Evolutionary conservation across 495 filamentous ascomycete species (phyloP).

Genomic region (Terfezia claveryi): DNA sequence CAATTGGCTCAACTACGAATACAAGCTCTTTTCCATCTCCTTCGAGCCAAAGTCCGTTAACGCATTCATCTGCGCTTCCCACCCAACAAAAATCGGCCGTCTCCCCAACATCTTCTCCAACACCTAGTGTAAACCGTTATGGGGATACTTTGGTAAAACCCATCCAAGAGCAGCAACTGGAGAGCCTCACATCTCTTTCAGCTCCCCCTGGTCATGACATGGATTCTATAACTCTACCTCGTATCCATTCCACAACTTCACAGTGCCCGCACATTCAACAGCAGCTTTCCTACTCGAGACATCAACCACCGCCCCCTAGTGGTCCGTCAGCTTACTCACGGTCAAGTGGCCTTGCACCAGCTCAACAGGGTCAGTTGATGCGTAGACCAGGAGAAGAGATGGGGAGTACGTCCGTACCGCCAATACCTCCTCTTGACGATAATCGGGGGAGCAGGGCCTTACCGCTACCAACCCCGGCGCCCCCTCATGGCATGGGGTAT

Average conservation of each 20-base stretch:
- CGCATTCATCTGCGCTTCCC: conserved; percentile 3
- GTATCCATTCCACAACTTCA: conserved; percentile 15
- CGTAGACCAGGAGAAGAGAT: conserved; percentile 8
- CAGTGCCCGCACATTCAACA: conserved; percentile 18
- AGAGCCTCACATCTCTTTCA: conserved; percentile 4
- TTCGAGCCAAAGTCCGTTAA: conserved; percentile 12
- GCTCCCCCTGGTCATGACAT: neutral
- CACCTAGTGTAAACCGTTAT: conserved; percentile 14
- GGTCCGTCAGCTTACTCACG: conserved; percentile 5
- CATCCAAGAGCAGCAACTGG: conserved; percentile 13
- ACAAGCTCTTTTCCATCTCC: conserved; percentile 13
- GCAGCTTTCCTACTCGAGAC: conserved; percentile 16
- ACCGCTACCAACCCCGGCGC: conserved; percentile 10
- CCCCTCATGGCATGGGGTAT: conserved; percentile 10
- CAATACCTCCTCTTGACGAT: conserved; percentile 6
- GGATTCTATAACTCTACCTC: conserved; percentile 12
- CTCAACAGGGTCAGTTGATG: neutral
- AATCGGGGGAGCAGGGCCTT: conserved; percentile 14
- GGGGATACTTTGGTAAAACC: conserved; percentile 11
- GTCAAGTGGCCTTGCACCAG: neutral
- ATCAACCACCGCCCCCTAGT: conserved; percentile 10
- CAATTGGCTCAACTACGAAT: conserved; percentile 7
- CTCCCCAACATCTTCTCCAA: conserved; percentile 5
- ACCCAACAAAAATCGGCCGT: conserved; percentile 5
- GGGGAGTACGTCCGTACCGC: neutral